phyloP scores from a whole-genome alignment of 1,284 basidiomycete genomes.

The Paramarasmius palmivorus region DNA sequence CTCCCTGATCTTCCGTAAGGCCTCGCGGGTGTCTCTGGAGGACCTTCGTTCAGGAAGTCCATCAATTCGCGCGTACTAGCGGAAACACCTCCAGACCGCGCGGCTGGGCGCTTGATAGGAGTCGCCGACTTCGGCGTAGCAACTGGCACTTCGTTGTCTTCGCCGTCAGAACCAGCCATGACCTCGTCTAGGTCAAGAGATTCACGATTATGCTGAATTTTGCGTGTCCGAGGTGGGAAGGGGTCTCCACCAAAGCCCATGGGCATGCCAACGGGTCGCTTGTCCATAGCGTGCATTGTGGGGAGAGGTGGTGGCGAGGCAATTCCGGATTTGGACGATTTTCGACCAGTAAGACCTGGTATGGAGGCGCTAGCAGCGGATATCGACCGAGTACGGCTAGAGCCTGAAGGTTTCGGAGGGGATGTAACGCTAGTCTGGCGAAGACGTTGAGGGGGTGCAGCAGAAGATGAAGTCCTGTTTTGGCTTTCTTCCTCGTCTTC shows the following conservation, averaged over 20 bases:
- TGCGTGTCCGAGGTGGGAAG: conserved; percentile 49
- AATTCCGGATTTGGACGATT: conserved; percentile 24
- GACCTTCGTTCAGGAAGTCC: conserved; percentile 64
- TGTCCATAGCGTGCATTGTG: conserved; percentile 15
- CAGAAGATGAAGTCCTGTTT: conserved; percentile 26
- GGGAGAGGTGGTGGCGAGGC: conserved; percentile 24
- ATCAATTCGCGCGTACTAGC: conserved; percentile 62
- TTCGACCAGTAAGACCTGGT: conserved; percentile 16
- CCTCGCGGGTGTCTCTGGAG: conserved; percentile 41
- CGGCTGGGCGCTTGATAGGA: conserved; percentile 24
- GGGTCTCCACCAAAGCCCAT: conserved; percentile 27
- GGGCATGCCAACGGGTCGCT: conserved; percentile 17
- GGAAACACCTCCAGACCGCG: conserved; percentile 33
- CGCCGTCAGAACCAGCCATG: conserved; percentile 67
- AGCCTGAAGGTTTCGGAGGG: conserved; percentile 23
- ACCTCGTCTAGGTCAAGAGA: conserved; percentile 74
- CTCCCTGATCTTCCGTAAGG: conserved; percentile 20
- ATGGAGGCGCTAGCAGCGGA: conserved; percentile 30
- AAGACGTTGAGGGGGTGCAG: conserved; percentile 22
- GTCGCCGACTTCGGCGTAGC: conserved; percentile 28
- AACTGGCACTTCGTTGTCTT: conserved; percentile 31
- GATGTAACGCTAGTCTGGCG: conserved; percentile 36
- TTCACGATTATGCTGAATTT: conserved; percentile 56
- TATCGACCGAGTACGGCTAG: conserved; percentile 36
- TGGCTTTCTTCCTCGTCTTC: conserved; percentile 49